Evolutionary conservation across 1,284 basidiomycete species (phyloP), one percentile per base, ranked within the genome.

Genomic region (Irpex sp.): DNA sequence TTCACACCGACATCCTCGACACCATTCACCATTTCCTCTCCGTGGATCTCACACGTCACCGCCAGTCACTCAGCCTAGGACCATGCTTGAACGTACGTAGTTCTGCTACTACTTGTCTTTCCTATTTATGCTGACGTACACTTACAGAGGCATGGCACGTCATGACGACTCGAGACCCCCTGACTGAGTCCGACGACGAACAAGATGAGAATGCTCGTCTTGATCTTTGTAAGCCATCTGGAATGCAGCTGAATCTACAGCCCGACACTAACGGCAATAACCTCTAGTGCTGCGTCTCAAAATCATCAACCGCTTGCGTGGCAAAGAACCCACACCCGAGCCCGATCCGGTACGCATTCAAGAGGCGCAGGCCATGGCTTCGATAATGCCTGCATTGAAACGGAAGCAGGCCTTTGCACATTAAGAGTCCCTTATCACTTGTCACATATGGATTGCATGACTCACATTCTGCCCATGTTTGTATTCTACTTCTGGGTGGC

Each of bases 131-230:
- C 38, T 56, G 44, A 4, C 44, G n/a, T 44, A 19, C 52, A 26
- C 60, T 44, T 67, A 34, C 70, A 89, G 86, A 88, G 69, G 82
- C 83, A 15, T 88, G 82, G 82, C 80, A 86, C 67, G 76, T 81
- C 57, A 77, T 85, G 62, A 80, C 76, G 59, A 81, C 77, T 54
- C 81, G 79, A 59, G 85, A 84, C 67, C 80, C 84, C 17, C 73
- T 85, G 38, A 69, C 78, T 54, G 84, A 84, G 68, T 86, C 82
- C 21, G 87, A 88, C 67, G 84, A 85, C 51, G 84, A 87, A 66
- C 82, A 84, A 67, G 87, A 91, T 70, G 83, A 86, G 71, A 72
- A 82, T 65, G 77, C 79, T 19, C 80, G 82, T 48, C 72, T 78
- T 49, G 86, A 87, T 57, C 59, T 67, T 7, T 26, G 65, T 65